Percentiles rank a stretch among this genome's conserved stretches.
phyloP scores from a whole-genome alignment of 768 basidiomycete genomes.

The Phanerochaete carnosa region DNA sequence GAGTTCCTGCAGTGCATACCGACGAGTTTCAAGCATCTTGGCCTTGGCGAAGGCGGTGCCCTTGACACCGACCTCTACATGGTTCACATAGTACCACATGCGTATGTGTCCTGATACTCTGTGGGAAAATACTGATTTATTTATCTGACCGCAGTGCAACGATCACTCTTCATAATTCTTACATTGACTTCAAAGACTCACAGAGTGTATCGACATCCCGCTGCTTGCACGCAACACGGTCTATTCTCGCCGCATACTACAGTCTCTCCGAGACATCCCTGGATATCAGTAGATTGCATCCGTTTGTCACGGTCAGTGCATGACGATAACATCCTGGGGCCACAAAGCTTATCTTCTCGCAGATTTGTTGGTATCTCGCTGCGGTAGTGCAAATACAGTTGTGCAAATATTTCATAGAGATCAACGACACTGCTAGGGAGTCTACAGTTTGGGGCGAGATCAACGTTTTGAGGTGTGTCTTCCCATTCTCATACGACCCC shows the following conservation, averaged over 20 bases:
- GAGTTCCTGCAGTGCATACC: slow-evolving; percentile 75
- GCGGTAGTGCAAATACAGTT: slow-evolving; percentile 84
- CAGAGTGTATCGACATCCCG: slow-evolving; percentile 64
- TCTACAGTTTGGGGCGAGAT: slow-evolving; percentile 86
- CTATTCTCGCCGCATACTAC: slow-evolving; percentile 74
- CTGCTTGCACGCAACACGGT: slow-evolving; percentile 72
- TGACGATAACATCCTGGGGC: neutral
- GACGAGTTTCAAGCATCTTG: slow-evolving; percentile 56
- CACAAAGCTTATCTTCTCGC: neutral
- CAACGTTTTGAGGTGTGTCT: slow-evolving; percentile 67
- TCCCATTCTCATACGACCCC: neutral
- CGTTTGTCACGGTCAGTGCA: slow-evolving; percentile 69
- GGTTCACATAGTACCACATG: slow-evolving; percentile 84
- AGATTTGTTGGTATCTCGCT: slow-evolving; percentile 92
- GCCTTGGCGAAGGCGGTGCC: slow-evolving; percentile 53
- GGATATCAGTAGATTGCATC: slow-evolving; percentile 76
- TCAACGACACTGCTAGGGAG: slow-evolving; percentile 70
- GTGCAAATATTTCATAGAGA: slow-evolving; percentile 84
- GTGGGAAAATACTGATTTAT: neutral
- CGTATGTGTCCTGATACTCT: slow-evolving; percentile 47
- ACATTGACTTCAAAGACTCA: slow-evolving; percentile 70
- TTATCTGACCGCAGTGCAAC: slow-evolving; percentile 54
- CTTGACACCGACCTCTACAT: slow-evolving; percentile 84
- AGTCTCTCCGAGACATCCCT: slow-evolving; percentile 78
- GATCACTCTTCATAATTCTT: slow-evolving; percentile 84